Evolutionary conservation across 345 rosid species (phyloP), one percentile per base, ranked within the genome.

Genomic region (Moricandia arvensis): DNA sequence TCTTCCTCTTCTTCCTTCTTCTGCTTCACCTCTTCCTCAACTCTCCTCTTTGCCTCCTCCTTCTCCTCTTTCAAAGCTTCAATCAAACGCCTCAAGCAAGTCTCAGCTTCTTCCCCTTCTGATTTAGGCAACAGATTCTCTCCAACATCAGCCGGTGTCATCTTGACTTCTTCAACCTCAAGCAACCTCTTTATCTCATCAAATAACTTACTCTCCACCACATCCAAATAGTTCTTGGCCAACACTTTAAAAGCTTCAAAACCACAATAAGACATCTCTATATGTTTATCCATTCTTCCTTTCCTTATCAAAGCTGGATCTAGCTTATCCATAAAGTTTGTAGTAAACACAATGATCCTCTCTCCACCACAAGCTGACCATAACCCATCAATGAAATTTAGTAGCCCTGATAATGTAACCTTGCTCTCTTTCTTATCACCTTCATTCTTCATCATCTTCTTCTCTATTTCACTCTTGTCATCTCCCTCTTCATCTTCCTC

Each of bases 321-420:
- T 55, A 86, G 85, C 33, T 81, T 86, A 12, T 83, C 90, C 18
- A 71, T 74, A 75, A 72, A 68, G n/a, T 83, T 83, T 0, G 87
- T 84, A 1, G 87, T 86, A 0, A 86, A 86, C 29, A 86, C 68
- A 21, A 86, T 84, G n/a, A 84, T 70, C 49, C 82, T 83, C 68
- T 84, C 90, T 0, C 73, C 86, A 31, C 81, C 79, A 78, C 86
- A 77, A 47, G 86, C 80, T 10, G 87, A 86, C 87, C 90, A 81
- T 13, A 84, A 66, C 9, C 90, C 87, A 81, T 84, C 90, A 53
- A 83, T 75, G 53, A 76, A 81, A 27, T 86, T 84, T 55, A 86
- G 34, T 9, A 84, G 34, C 58, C 86, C 87, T 1, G 89, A 86
- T 2, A 84, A 37, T 9, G 89, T 86, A 2, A 86, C 86, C 7